Percentiles rank a stretch among this genome's conserved stretches.
Conservation (phyloP, 495 filamentous ascomycete genomes). For the Halenospora varia region DNA sequence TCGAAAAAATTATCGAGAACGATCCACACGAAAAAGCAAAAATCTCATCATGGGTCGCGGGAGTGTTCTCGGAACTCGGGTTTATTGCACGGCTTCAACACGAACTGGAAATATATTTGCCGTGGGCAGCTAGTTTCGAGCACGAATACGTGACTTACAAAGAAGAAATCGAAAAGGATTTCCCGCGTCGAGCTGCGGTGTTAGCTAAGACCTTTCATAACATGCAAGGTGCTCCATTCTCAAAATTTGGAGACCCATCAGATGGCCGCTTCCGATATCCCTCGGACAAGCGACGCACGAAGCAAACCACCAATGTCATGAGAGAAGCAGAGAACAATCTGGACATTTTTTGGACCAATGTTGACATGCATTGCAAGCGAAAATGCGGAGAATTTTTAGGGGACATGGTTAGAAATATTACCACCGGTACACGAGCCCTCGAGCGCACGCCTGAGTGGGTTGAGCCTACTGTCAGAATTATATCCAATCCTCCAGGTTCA, state of each 20-base stretch:
- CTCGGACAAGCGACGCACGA: conserved; percentile 40
- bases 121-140: conserved; percentile 42
- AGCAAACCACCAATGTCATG: conserved; percentile 39
- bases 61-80: conserved; percentile 38
- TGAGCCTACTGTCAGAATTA: conserved; percentile 25
- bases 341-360: conserved; percentile 43
- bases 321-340: conserved; percentile 41
- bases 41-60: conserved; percentile 34
- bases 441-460: conserved; percentile 48
- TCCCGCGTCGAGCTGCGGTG: conserved; percentile 6
- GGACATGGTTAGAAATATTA: conserved; percentile 20
- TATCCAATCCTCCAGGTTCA: too few relatives aligned
- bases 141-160: conserved; percentile 14
- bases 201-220: conserved; percentile 14
- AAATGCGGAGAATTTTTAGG: conserved; percentile 13
- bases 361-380: conserved; percentile 21
- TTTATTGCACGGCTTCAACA: conserved; percentile 35
- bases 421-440: conserved; percentile 32
- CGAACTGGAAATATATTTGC: conserved; percentile 43
- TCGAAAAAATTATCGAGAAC: conserved; percentile 38
- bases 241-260: conserved; percentile 26
- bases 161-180: conserved; percentile 30
- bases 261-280: conserved; percentile 44
- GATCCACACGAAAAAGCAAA: conserved; percentile 31
- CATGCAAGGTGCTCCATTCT: conserved; percentile 13